A percentile compares a stretch with the other conserved stretches of the same genome.
These are phyloP conservation scores for Skeletonema costatum DNA, from an alignment of 108 stramenopile species.

Conservation along the genomic window DNA sequence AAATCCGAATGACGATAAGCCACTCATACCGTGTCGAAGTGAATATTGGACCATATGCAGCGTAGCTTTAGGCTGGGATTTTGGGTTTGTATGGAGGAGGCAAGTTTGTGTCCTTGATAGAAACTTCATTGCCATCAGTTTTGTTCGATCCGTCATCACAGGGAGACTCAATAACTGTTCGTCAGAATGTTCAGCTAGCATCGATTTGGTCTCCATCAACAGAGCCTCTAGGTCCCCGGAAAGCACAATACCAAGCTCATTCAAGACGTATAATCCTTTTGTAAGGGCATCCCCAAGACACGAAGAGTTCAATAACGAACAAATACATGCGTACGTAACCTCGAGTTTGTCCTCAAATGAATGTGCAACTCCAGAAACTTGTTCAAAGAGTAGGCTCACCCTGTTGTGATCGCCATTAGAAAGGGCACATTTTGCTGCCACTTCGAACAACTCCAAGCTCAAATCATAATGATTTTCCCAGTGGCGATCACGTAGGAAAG, in stretches of 20 bases:
- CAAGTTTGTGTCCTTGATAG: neutral
- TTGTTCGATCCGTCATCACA: neutral
- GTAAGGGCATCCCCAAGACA: neutral
- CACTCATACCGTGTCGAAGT: neutral
- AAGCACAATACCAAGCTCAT: neutral
- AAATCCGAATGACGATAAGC: neutral
- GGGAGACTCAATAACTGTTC: neutral
- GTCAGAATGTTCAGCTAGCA: neutral
- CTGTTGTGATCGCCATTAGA: neutral
- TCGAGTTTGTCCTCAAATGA: constrained; percentile 24
- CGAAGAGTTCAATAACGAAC: neutral
- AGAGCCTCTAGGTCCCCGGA: neutral
- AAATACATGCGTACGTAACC: neutral
- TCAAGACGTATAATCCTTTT: neutral
- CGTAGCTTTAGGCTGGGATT: neutral
- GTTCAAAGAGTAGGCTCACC: neutral
- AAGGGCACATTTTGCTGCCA: neutral
- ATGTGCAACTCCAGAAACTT: neutral
- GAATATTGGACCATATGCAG: neutral
- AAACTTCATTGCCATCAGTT: neutral
- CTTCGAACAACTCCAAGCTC: neutral
- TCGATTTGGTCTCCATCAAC: neutral
- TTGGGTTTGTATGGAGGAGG: neutral
- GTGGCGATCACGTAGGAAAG: neutral
- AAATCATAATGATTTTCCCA: neutral